Evolutionary conservation across 176 grass and related monocot genomes (phyloP), one percentile per base, ranked within the genome.

Genomic region (Pontederia paniculata): DNA sequence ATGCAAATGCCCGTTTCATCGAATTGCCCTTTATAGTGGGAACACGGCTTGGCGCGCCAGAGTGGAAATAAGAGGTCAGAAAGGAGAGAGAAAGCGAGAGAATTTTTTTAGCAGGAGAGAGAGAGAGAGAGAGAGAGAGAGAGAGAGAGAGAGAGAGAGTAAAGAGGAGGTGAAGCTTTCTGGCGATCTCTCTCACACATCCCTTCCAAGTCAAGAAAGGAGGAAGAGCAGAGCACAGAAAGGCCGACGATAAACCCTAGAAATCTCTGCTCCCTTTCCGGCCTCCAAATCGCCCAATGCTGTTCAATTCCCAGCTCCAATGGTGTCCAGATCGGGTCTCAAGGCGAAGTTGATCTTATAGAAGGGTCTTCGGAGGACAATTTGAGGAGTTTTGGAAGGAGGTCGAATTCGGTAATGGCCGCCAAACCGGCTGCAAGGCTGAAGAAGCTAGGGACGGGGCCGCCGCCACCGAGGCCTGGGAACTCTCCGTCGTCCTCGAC

Each of bases 401-500:
- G 48, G 43, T 52, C 17, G 57, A 53, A 21, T 46, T 61, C 47
- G 56, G 13, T 10, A 61, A 61, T 57, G 69, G 48, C 28, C 53
- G 57, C 23, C 46, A 31, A 54, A 41, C 61, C 46, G 73, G 56
- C 31, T 74, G 7, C 83, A 48, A 74, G 72, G 63, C 80, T 84
- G 16, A 88, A 82, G 73, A 93, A 61, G 52, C 41, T 52, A 9
- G 52, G 79, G 10, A 43, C 72, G 48, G 63, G 64, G 48, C 21
- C 72, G 63, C 45, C 72, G 2, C 21, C 72, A 59, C 45, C 72
- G 2, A 60, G 62, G 44, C 44, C 77, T 31, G 44, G 75, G 51
- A 83, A 73, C 51, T 99, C 94, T 42, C 94, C 87, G 58, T 58
- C 86, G 28, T 98, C 87, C 47, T 88, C 93, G 5, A 84, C 86